Base-by-base conservation (phyloP, 1,284 basidiomycete genomes). In the Tilletia walkeri region DNA sequence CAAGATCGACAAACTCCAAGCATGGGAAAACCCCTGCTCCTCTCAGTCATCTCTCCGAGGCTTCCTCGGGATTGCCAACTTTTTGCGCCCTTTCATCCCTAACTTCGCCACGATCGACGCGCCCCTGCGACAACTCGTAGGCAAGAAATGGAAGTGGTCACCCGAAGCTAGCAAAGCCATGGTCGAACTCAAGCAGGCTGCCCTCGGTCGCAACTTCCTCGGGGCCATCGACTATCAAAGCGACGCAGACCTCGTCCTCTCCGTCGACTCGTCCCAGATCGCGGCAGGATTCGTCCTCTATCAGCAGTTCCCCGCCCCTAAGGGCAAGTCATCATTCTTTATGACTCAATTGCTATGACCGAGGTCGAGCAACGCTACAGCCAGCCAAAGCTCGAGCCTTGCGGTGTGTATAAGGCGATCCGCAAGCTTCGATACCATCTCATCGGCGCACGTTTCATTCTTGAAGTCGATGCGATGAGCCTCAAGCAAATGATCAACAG, bases 401-500 rank as follows among this genome's bases (percentile, higher is more conserved):
- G 85, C 69, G 84, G 85, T 0, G 73, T 86, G 0, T 86, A 83
- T 68, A 75, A 82, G 0, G 79, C 84, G 0, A 74, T 87, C 2
- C 72, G 76, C 5, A 74, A 76, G 0, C 70, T 74, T 20, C 70
- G 73, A 0, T 59, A 81, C 1, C 84, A 82, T 39, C 70, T 87
- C 3, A 79, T 86, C 16, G 85, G 86, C 0, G 67, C 85, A 0
- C 67, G 85, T 5, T 76, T 87, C 0, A 66, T 79, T 2, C 79
- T 87, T 0, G 85, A 87, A 70, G 81, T 85, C 0, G 85, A 86
- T 67, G 85, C 85, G 0, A 74, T 78, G 10, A 86, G 85, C 67
- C 84, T 87, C 53, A 82, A 85, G 45, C 86, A 85, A 0, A 87
- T 87, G 86, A 75, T 87, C 3, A 82, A 84, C 53, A 85, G 86